These are phyloP conservation scores for Protostelium mycophagum DNA, from an alignment of 78 protist genomes.

Conservation along the genomic window DNA sequence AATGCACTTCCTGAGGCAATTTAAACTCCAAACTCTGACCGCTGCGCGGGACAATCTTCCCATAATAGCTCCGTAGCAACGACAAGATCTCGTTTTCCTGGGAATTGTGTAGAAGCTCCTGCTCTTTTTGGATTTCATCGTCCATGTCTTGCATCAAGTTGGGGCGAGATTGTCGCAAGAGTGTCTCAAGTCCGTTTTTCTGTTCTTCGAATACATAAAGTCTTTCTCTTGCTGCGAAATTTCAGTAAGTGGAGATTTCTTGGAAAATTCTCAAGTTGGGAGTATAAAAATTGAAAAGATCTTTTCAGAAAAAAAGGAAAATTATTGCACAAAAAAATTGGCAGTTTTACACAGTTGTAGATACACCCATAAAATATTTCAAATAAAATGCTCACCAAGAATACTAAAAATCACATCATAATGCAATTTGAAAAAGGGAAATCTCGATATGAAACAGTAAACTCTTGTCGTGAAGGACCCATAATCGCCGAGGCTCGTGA, in stretches of 20 bases:
- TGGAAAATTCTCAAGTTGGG: background rate
- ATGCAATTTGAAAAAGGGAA: background rate
- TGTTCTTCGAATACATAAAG: background rate
- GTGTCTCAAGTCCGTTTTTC: background rate
- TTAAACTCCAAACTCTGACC: background rate
- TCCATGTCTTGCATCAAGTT: background rate
- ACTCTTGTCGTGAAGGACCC: background rate
- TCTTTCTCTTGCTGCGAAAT: background rate
- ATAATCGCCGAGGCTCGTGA: background rate
- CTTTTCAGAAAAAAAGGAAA: too few species aligned
- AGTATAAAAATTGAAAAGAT: too few species aligned
- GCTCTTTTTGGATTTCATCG: background rate
- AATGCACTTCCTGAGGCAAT: background rate
- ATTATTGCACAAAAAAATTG: too few species aligned
- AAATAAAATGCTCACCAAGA: background rate
- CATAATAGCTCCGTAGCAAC: background rate
- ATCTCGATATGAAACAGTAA: background rate
- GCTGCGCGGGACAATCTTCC: background rate
- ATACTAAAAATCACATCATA: background rate
- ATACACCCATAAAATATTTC: too few species aligned
- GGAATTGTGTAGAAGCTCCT: background rate
- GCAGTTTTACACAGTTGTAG: too few species aligned
- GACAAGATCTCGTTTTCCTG: background rate
- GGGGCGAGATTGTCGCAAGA: background rate
- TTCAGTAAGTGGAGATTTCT: background rate